Conservation (phyloP, 345 rosid species). For the Syzygium grande region DNA sequence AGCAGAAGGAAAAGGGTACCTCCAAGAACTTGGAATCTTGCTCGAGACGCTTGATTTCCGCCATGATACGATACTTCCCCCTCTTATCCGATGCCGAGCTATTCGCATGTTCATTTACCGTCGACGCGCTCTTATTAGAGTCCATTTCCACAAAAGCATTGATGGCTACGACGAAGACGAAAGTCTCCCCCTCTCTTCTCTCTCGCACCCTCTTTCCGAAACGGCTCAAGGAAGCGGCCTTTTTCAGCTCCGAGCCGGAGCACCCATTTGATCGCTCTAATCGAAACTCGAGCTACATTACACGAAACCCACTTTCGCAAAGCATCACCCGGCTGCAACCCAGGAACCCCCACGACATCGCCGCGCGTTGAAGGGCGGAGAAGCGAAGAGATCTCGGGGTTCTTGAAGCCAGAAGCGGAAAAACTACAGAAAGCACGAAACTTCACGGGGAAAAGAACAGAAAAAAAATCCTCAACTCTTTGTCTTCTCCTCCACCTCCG, state of each 20-base stretch:
- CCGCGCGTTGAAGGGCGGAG: background rate
- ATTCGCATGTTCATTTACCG: background rate
- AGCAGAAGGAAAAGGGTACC: background rate
- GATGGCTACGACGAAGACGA: background rate
- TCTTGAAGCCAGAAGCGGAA: background rate
- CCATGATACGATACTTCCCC: constrained; percentile 12
- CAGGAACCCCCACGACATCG: background rate
- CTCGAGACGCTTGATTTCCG: constrained; percentile 13
- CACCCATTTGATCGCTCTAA: background rate
- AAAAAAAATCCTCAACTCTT: background rate
- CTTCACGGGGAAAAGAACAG: background rate
- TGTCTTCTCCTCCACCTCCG: background rate
- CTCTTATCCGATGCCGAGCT: constrained; percentile 5
- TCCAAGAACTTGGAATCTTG: constrained; percentile 13
- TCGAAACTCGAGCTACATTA: background rate
- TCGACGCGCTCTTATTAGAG: background rate
- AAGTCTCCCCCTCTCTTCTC: background rate
- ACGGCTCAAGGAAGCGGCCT: background rate
- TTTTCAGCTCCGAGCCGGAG: background rate
- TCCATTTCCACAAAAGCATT: background rate
- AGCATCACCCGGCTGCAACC: background rate
- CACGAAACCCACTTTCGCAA: background rate
- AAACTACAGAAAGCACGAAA: background rate
- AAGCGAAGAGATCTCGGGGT: background rate
- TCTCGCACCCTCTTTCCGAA: background rate